Conservation (phyloP, 2,329 filamentous ascomycete genomes). For the Ceratocystis albifundus region DNA sequence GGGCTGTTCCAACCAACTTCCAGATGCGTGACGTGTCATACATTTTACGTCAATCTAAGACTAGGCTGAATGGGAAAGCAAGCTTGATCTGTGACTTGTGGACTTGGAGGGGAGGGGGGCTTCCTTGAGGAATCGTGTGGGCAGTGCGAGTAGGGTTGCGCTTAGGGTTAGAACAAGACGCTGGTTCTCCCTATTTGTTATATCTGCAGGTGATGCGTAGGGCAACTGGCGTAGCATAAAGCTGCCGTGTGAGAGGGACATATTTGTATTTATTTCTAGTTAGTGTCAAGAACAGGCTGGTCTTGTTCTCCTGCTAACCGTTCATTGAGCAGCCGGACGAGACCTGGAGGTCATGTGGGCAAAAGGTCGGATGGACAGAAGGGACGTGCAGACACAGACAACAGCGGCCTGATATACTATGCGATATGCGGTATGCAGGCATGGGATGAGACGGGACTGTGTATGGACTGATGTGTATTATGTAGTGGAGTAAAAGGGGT, state of each 20-base stretch:
- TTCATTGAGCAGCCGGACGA: not conserved
- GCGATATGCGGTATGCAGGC: constrained; percentile 1
- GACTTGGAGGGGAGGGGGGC: not conserved
- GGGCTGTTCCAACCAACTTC: not conserved
- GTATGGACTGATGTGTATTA: constrained; percentile 1
- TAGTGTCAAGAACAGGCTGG: not conserved
- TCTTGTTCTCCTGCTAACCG: not conserved
- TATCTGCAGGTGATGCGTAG: not conserved
- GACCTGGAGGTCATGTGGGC: not conserved
- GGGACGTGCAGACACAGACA: not conserved
- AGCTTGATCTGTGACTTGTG: not conserved
- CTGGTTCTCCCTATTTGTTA: no score
- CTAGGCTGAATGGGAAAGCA: not conserved
- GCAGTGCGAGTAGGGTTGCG: not conserved
- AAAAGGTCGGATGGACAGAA: not conserved
- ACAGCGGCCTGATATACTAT: no score
- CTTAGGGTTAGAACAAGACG: not conserved
- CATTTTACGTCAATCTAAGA: not conserved
- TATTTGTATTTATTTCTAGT: no score
- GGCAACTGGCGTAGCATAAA: no score
- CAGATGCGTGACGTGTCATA: constrained; percentile 6
- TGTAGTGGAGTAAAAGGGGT: not conserved
- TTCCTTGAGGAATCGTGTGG: no score
- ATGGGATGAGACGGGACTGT: constrained; percentile 9
- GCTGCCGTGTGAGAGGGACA: no score